These are phyloP conservation scores for Pythium apleroticum DNA, from an alignment of 352 stramenopile species.

Conservation along the genomic window DNA sequence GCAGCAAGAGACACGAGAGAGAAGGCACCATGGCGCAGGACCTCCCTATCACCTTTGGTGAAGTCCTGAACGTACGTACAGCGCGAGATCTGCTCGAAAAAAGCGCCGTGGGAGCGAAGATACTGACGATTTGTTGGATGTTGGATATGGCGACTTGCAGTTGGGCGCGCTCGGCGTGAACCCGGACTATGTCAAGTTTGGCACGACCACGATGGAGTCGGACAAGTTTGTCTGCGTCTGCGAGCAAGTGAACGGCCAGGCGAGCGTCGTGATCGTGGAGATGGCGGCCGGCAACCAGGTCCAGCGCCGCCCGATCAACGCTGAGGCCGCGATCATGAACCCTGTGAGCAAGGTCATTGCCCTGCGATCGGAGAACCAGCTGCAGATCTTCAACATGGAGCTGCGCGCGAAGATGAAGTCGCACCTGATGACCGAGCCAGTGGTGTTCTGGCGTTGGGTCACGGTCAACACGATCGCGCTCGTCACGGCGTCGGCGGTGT, in stretches of 20 bases:
- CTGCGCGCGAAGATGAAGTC: slow-evolving; percentile 99
- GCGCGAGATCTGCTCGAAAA: neutral
- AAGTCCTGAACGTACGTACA: slow-evolving; percentile 88
- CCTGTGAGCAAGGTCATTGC: slow-evolving; percentile 92
- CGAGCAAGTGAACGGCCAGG: slow-evolving; percentile 86
- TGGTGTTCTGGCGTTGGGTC: slow-evolving; percentile 99
- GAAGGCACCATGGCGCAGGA: slow-evolving; percentile 75
- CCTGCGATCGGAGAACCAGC: slow-evolving; percentile 87
- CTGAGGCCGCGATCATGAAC: slow-evolving; percentile 99
- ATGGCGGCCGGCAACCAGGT: slow-evolving; percentile 86
- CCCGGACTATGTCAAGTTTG: slow-evolving; percentile 92
- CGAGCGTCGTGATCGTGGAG: slow-evolving; percentile 93
- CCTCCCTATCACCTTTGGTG: slow-evolving; percentile 87
- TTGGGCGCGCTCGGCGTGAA: slow-evolving; percentile 87
- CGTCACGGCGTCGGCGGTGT: slow-evolving; percentile 96
- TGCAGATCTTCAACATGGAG: slow-evolving; percentile 99
- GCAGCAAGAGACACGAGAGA: slow-evolving; percentile 12
- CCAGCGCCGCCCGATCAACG: slow-evolving; percentile 96
- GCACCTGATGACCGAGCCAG: slow-evolving; percentile 89
- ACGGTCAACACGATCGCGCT: slow-evolving; percentile 96
- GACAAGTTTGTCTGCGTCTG: slow-evolving; percentile 96
- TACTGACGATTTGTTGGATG: neutral
- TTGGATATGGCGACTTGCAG: slow-evolving; percentile 34
- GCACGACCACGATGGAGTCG: slow-evolving; percentile 96
- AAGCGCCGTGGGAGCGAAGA: neutral